Percentiles rank a stretch among this genome's conserved stretches.
phyloP scores from a whole-genome alignment of 1,284 basidiomycete genomes.

The Malassezia pachydermatis region DNA sequence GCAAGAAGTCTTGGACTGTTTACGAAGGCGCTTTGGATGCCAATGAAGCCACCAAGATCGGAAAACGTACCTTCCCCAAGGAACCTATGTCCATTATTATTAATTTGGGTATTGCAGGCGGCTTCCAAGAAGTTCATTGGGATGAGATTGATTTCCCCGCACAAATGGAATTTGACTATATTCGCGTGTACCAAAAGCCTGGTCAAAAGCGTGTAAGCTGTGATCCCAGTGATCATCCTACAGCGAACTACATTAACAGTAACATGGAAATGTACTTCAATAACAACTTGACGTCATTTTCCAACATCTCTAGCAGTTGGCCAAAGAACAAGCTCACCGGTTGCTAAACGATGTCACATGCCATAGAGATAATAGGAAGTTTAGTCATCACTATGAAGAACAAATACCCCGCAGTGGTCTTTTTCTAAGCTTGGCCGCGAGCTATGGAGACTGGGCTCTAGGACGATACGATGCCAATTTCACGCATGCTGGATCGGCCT shows the following conservation, averaged over 20 bases:
- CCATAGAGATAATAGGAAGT: no score
- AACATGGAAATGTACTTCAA: constrained; percentile 40
- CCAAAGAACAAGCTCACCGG: constrained; percentile 35
- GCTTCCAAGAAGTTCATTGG: constrained; percentile 35
- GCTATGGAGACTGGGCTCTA: no score
- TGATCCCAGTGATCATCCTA: constrained; percentile 41
- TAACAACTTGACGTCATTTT: constrained; percentile 35
- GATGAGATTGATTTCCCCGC: constrained; percentile 49
- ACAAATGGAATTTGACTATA: constrained; percentile 43
- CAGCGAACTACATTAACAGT: constrained; percentile 36
- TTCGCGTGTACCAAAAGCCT: constrained; percentile 37
- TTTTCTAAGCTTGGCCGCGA: no score
- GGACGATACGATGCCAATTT: no score
- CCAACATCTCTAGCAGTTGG: constrained; percentile 25
- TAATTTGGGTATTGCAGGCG: constrained; percentile 36
- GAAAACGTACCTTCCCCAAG: constrained; percentile 31
- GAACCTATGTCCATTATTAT: constrained; percentile 45
- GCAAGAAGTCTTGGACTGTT: constrained; percentile 40
- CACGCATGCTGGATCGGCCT: no score
- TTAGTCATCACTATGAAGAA: constrained; percentile 10
- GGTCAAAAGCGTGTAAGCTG: constrained; percentile 27
- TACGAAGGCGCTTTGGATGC: constrained; percentile 24
- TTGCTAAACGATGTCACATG: constrained; percentile 12
- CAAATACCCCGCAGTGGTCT: no score
- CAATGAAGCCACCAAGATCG: constrained; percentile 23